These are phyloP conservation scores for Hanseniaspora lindneri DNA, from an alignment of 805 yeast genomes.

Conservation along the genomic window DNA sequence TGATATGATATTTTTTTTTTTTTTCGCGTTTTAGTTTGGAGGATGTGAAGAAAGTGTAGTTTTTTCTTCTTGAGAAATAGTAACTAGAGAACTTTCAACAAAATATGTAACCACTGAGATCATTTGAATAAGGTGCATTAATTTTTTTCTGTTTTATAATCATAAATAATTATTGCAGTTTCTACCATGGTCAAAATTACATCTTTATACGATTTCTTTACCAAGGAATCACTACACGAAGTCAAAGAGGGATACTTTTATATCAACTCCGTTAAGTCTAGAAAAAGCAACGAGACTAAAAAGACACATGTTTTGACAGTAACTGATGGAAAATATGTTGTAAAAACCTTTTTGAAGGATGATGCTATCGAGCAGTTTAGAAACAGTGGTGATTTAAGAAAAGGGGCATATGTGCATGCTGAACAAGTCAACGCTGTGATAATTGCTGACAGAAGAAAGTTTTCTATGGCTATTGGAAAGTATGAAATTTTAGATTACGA, in stretches of 20 bases:
- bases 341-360: slow-evolving; percentile 45
- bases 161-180: not conserved
- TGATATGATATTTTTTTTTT: too few species aligned
- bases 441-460: slow-evolving; percentile 34
- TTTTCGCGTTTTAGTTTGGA: too few species aligned
- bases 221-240: slow-evolving; percentile 1
- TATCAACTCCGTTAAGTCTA: slow-evolving; percentile 7
- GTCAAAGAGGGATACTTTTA: slow-evolving; percentile 8
- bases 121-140: too few species aligned
- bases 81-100: too few species aligned
- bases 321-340: slow-evolving; percentile 41
- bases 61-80: too few species aligned
- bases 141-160: too few species aligned
- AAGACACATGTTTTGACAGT: slow-evolving; percentile 30
- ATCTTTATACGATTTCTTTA: slow-evolving; percentile 2
- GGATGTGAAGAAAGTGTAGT: too few species aligned
- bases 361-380: slow-evolving; percentile 36
- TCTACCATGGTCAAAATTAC: slow-evolving; percentile 6
- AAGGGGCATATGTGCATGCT: slow-evolving; percentile 29
- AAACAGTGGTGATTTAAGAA: slow-evolving; percentile 35
- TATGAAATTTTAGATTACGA: slow-evolving; percentile 33
- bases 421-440: slow-evolving; percentile 28
- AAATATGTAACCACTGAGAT: too few species aligned
- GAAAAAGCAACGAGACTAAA: slow-evolving; percentile 11
- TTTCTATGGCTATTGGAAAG: slow-evolving; percentile 38